Base-by-base conservation (phyloP, 768 basidiomycete genomes). In the Mycena kentingensis region DNA sequence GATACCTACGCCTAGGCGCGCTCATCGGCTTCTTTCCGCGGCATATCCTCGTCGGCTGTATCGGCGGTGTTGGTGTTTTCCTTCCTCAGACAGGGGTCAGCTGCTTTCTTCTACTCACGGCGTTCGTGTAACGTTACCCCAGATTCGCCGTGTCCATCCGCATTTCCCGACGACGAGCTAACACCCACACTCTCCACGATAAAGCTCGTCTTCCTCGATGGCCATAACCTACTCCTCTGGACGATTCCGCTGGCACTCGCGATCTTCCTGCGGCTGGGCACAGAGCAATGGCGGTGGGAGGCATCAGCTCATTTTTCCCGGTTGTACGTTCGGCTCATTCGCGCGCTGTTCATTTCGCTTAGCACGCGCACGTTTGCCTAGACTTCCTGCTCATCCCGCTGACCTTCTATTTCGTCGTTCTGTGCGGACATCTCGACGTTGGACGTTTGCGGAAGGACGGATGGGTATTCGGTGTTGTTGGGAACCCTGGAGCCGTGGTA, bases 11-110 rank as follows among this genome's bases (percentile, higher is more conserved):
- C 38, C 78, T 98, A 12, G 96, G 96, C 2, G 78, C 82, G 5
- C 70, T 98, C 8, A 87, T 97, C 29, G 94, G 94, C 1, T 98
- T 98, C 72, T 98, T 98, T 72, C 96, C 96, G 16, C 78, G 96
- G 13, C 94, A 97, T 64, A 97, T 98, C 64, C 80, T 98, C 25
- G 91, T 99, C n/a, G 95, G 95, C 82, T 89, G 88, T 62, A 98
- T 98, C 34, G 95, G 95, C 10, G 95, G 96, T n/a, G 92, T 98
- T 27, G 96, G 96, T 15, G 83, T 87, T 8, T 99, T 98, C 70
- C 76, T 99, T 39, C 82, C 98, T 36, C 77, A 88, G 61, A 98
- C 95, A 0, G 94, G 93, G 88, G 90, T 60, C n/a, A n/a, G n/a
- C n/a, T 57, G 32, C 10, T 49, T 26, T 32, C 26, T 38, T n/a